These are phyloP conservation scores for Aspergillus nanangensis DNA, from an alignment of 495 filamentous ascomycete species.

Conservation along the genomic window DNA sequence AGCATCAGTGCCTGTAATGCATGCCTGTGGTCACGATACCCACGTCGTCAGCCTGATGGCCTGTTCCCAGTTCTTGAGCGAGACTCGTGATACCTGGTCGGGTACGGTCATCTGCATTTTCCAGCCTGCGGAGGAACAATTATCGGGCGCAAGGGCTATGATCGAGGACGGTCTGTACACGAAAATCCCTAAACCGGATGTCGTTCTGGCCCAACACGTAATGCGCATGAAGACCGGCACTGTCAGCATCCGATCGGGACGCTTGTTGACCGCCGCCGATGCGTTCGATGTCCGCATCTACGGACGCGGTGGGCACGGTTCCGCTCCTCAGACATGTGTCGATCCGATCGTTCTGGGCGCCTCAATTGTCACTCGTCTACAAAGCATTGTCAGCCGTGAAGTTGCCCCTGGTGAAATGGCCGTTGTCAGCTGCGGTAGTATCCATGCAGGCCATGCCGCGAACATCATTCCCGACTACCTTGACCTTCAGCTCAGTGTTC, in stretches of 20 bases:
- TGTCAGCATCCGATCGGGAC: constrained; percentile 24
- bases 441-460: constrained; percentile 47
- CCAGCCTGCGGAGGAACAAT: constrained; percentile 57
- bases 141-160: constrained; percentile 56
- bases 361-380: constrained; percentile 48
- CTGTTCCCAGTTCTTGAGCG: constrained; percentile 39
- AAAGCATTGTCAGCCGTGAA: constrained; percentile 53
- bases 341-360: constrained; percentile 55
- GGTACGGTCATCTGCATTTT: constrained; percentile 57
- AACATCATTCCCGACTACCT: constrained; percentile 52
- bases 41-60: constrained; percentile 53
- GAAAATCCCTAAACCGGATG: constrained; percentile 42
- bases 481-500: constrained; percentile 46
- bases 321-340: constrained; percentile 45
- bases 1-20: constrained; percentile 52
- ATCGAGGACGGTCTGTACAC: constrained; percentile 58
- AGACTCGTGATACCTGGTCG: constrained; percentile 40
- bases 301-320: constrained; percentile 51
- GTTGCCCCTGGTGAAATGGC: constrained; percentile 45
- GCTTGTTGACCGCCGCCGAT: constrained; percentile 36
- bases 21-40: constrained; percentile 65
- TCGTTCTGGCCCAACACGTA: constrained; percentile 57
- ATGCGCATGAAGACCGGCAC: constrained; percentile 39
- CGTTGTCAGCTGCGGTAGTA: constrained; percentile 49
- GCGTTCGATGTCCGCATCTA: constrained; percentile 38